Evolutionary conservation across 2,329 filamentous ascomycete species (phyloP).

Genomic region (Penicillium sp.): DNA sequence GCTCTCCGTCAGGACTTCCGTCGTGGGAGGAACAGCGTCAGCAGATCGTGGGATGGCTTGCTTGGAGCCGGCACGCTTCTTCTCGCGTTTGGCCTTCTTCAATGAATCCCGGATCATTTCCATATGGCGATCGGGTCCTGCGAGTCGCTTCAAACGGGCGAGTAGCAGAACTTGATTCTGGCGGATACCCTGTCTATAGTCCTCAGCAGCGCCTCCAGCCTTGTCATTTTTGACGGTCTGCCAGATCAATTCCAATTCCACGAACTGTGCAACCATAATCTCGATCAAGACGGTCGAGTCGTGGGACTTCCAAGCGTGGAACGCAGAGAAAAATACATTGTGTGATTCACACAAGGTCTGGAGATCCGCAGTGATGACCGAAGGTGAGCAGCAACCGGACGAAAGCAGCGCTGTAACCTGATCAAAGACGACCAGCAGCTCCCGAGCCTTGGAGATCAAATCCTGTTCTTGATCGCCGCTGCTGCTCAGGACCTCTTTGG

Average conservation of each 20-base stretch:
- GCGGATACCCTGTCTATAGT: slow-evolving; percentile 66
- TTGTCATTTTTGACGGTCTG: slow-evolving; percentile 67
- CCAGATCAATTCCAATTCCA: slow-evolving; percentile 67
- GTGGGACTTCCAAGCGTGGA: slow-evolving; percentile 66
- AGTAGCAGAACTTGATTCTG: slow-evolving; percentile 66
- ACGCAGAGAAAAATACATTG: slow-evolving; percentile 62
- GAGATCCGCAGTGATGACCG: slow-evolving; percentile 49
- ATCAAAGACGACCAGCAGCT: slow-evolving; percentile 60
- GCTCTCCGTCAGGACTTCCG: slow-evolving; percentile 39
- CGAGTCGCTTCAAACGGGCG: slow-evolving; percentile 63
- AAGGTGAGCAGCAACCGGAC: slow-evolving; percentile 39
- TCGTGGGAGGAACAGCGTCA: slow-evolving; percentile 36
- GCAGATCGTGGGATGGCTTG: slow-evolving; percentile 61
- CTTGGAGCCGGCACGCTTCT: slow-evolving; percentile 54
- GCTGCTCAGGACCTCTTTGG: slow-evolving; percentile 60
- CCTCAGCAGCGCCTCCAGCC: slow-evolving; percentile 62
- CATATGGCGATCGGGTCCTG: slow-evolving; percentile 62
- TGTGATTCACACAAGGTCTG: slow-evolving; percentile 58
- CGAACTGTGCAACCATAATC: slow-evolving; percentile 67
- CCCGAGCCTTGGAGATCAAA: slow-evolving; percentile 61
- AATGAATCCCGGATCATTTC: slow-evolving; percentile 62
- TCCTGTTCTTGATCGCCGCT: slow-evolving; percentile 65
- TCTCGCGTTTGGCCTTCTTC: slow-evolving; percentile 58
- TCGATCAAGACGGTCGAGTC: slow-evolving; percentile 65
- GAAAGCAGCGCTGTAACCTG: slow-evolving; percentile 54